These are phyloP conservation scores for Mortierella hygrophila DNA, from an alignment of 192 early-diverging fungal genomes.

Conservation along the genomic window DNA sequence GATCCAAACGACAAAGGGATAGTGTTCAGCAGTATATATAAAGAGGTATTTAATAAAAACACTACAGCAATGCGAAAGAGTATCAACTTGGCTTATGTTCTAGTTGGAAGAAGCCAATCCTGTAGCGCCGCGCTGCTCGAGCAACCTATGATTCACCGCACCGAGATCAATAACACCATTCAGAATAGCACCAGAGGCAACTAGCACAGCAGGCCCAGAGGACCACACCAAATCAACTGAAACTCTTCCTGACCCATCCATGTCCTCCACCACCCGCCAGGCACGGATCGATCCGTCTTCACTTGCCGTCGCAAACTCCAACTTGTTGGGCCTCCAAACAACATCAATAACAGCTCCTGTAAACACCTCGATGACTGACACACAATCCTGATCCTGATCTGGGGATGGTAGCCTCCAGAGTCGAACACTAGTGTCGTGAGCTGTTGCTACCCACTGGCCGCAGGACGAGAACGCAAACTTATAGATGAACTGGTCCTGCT, in stretches of 20 bases:
- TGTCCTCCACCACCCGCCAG: neutral
- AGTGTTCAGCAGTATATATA: no score
- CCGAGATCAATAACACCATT: neutral
- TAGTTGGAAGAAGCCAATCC: no score
- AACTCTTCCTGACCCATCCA: neutral
- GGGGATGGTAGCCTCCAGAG: neutral
- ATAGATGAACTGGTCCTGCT: no score
- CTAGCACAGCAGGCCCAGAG: neutral
- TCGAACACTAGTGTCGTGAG: neutral
- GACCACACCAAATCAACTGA: neutral
- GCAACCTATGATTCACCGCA: neutral
- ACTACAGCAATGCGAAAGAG: no score
- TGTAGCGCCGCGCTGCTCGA: neutral
- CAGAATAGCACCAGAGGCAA: neutral
- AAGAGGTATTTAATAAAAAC: no score
- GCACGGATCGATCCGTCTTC: neutral
- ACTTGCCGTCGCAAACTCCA: neutral
- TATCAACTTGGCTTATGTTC: no score
- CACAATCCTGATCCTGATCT: neutral
- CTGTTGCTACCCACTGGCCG: neutral
- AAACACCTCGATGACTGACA: neutral
- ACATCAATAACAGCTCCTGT: neutral
- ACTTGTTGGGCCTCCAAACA: neutral
- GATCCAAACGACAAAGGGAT: no score
- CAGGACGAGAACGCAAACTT: neutral